Evolutionary conservation across 23 red algal genomes (phyloP).

Genomic region (Gracilaria gracilis): DNA sequence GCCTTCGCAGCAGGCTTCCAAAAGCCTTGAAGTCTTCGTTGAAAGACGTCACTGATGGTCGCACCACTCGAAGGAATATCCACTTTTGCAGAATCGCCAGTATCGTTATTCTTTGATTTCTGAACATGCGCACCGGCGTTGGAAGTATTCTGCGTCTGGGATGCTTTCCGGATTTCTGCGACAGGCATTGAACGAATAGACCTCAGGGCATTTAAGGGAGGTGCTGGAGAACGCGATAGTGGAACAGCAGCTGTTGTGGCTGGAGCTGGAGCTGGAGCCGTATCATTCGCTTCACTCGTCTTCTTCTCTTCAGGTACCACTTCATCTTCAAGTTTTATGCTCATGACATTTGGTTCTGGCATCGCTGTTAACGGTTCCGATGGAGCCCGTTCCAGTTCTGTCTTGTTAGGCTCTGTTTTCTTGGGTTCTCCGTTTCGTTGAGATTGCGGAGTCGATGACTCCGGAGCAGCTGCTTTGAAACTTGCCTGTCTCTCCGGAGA

Average conservation of each 20-base stretch:
- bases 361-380: not conserved
- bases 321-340: not conserved
- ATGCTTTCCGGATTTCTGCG: constrained; percentile 9
- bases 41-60: constrained; percentile 63
- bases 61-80: constrained; percentile 9
- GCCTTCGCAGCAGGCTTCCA: constrained; percentile 37
- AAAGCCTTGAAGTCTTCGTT: constrained; percentile 57
- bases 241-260: not conserved
- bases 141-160: not conserved
- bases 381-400: not conserved
- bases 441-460: not conserved
- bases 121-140: not conserved
- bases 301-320: not conserved
- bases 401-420: not conserved
- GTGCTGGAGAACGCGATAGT: not conserved
- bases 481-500: not conserved
- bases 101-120: not conserved
- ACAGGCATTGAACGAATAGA: constrained; percentile 34
- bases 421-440: not conserved
- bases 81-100: not conserved
- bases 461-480: not conserved
- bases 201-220: not conserved
- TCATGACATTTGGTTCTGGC: not conserved
- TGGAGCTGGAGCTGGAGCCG: not conserved
- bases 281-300: not conserved